Base-by-base conservation (phyloP, 2,329 filamentous ascomycete species). In the Alternaria postmessia region DNA sequence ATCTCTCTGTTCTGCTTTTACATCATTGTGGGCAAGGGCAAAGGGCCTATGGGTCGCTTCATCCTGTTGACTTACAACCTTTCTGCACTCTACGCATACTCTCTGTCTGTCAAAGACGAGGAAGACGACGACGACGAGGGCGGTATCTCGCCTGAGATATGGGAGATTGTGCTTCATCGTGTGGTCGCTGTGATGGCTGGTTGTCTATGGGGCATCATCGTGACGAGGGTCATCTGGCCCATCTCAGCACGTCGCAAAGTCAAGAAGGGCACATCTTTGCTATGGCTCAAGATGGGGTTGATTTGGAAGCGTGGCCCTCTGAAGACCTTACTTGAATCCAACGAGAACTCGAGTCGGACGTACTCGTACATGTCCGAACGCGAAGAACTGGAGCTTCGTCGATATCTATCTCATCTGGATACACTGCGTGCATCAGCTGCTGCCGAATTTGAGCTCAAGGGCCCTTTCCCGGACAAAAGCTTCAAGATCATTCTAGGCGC, bases 11-110 rank as follows among this genome's bases (percentile, higher is more conserved):
- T 89, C 74, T 95, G 92, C 68, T 96, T 96, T 73, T 96, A 94
- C 78, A 89, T 97, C 71, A 97, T 96, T 66, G 82, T 98, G 54
- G 91, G 90, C 28, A 86, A 89, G 72, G 90, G 91, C 44, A 94
- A 94, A 76, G 94, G 92, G 0, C 93, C 94, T 0, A 90, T 98
- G 79, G 94, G 94, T 42, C 89, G 95, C 52, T 98, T 97, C 75
- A 95, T 96, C 63, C 87, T 98, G 74, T 86, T 99, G 46, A 96
- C 94, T 1, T 99, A 98, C 83, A 99, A 99, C 74, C 89, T 99
- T 43, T 94, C 92, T 18, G 93, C 93, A 7, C 85, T 99, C 3
- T 99, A 99, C 76, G 93, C 94, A 9, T 99, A 98, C 80, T 95
- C 92, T 54, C 84, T 98, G 9, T 90, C 91, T 0, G 89, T 93